These are phyloP conservation scores for Lycium barbarum DNA, from an alignment of 257 asterid genomes.

Conservation along the genomic window DNA sequence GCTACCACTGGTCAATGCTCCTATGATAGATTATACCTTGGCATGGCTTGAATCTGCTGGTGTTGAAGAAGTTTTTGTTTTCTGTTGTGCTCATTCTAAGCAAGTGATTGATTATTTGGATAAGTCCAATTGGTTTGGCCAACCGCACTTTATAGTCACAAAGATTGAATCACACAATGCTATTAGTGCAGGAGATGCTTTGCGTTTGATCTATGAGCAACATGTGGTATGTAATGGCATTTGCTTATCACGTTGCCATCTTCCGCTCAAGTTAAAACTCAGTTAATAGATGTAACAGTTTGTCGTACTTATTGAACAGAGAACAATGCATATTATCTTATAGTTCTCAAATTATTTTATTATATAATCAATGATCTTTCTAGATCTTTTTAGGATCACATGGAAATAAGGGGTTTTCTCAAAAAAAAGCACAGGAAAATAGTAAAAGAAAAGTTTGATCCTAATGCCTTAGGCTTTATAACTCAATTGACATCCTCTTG, in stretches of 20 bases:
- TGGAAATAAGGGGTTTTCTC: neutral
- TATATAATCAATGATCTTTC: neutral
- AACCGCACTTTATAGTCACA: constrained; percentile 72
- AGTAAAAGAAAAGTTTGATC: neutral
- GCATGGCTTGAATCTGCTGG: constrained; percentile 99
- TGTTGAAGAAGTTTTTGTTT: constrained; percentile 92
- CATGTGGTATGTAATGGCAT: constrained; percentile 68
- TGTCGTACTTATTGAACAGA: neutral
- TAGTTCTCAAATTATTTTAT: neutral
- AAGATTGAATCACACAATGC: constrained; percentile 86
- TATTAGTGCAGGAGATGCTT: constrained; percentile 91
- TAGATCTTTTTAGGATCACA: neutral
- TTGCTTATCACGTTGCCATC: neutral
- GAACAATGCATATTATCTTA: neutral
- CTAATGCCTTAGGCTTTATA: neutral
- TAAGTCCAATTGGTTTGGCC: constrained; percentile 70
- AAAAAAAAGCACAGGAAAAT: neutral
- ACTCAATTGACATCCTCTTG: neutral
- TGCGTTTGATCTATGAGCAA: constrained; percentile 78
- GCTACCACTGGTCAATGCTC: constrained; percentile 84
- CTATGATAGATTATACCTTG: constrained; percentile 93
- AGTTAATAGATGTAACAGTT: neutral
- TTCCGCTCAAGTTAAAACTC: constrained; percentile 2
- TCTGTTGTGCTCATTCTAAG: constrained; percentile 94
- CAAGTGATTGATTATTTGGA: constrained; percentile 84